Evolutionary conservation across 768 basidiomycete genomes (phyloP), one percentile per base, ranked within the genome.

Genomic region (Coprinellus micaceus): DNA sequence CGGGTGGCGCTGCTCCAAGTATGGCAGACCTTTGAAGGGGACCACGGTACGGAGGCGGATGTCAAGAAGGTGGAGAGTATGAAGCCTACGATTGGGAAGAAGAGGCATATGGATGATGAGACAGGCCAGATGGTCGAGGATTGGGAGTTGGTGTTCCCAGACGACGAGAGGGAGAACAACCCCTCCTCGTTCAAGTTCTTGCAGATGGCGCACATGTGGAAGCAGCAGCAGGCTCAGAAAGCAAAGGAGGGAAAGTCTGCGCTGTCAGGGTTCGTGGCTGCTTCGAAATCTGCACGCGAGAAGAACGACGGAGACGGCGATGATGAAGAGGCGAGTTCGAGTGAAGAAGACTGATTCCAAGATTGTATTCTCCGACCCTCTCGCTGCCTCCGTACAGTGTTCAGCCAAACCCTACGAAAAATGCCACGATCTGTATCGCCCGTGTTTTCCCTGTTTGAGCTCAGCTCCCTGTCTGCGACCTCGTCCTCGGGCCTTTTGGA

Each of bases 151-250:
- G 86, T 95, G 21, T 98, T 98, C 70, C 86, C 94, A 25, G 96
- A 98, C 76, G 96, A 98, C 79, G 94, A 97, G 66, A 82, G 88
- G 52, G 95, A 96, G 65, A 83, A 88, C 45, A 96, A 97, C 65
- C 92, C 95, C 0, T 87, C 92, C 0, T 84, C 91, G 0, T 96
- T 94, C 86, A 96, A 94, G 66, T 94, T 98, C 78, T 76, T 98
- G 67, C 89, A 95, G 68, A 92, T 90, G 80, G 96, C 96, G 0
- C 94, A 95, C 66, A 88, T 87, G 0, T 98, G 95, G 95, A 88
- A 87, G 63, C 77, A 73, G 53, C 64, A 82, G 1, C 78, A 83
- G 4, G 77, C 71, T 3, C 76, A 75, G 62, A 44, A n/a, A 13
- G 19, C 13, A 26, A 45, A 45, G 13, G 40, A 33, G 19, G 53